Conservation (phyloP, 2,329 filamentous ascomycete species). For the Parafenestella ontariensis region DNA sequence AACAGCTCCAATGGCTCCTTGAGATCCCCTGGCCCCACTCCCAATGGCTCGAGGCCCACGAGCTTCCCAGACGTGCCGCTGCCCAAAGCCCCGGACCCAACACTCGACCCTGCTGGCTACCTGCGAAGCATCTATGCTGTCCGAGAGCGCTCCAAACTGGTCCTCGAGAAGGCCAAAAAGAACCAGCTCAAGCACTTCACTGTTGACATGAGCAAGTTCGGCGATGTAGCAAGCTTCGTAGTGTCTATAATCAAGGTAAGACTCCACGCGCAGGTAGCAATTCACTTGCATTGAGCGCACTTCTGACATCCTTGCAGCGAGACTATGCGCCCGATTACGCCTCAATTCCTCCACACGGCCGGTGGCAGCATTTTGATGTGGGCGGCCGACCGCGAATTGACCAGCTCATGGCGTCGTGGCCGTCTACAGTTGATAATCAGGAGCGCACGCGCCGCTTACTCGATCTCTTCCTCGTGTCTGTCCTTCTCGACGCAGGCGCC, state of each 20-base stretch:
- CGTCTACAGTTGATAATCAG: constrained; percentile 70
- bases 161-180: constrained; percentile 77
- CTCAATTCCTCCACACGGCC: constrained; percentile 81
- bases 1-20: constrained; percentile 58
- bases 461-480: constrained; percentile 80
- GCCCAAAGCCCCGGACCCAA: constrained; percentile 84
- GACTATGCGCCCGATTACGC: constrained; percentile 73
- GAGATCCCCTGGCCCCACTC: constrained; percentile 57
- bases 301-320: constrained; percentile 56
- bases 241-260: constrained; percentile 93
- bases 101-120: constrained; percentile 87
- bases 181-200: constrained; percentile 86
- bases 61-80: constrained; percentile 78
- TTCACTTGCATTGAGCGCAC: not conserved
- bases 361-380: constrained; percentile 83
- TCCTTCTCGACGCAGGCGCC: constrained; percentile 85
- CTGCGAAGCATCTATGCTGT: constrained; percentile 89
- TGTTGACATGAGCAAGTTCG: constrained; percentile 84
- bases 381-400: constrained; percentile 77
- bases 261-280: not conserved
- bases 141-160: constrained; percentile 75
- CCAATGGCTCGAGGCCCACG: constrained; percentile 48
- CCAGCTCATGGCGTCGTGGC: constrained; percentile 73
- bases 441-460: constrained; percentile 78
- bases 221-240: constrained; percentile 83